phyloP scores from a whole-genome alignment of 176 grass and related monocot genomes.

The Oryza meridionalis region DNA sequence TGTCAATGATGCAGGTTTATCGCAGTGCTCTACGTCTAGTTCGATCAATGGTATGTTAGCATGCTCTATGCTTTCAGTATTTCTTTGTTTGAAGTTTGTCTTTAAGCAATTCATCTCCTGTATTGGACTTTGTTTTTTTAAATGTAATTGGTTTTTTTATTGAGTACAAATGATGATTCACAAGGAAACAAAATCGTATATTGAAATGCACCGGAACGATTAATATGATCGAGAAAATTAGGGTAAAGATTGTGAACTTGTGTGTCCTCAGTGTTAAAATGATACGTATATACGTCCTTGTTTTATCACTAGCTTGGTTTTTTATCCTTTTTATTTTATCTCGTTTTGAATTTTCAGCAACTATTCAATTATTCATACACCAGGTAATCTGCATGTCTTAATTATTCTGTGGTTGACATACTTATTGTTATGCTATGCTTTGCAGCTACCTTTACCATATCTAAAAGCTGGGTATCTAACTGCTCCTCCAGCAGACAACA shows the following conservation, averaged over 20 bases:
- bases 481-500: constrained; percentile 63
- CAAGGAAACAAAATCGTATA: neutral
- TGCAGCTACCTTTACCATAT: constrained; percentile 78
- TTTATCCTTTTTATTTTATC: neutral
- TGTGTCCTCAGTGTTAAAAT: neutral
- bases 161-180: neutral
- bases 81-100: constrained; percentile 1
- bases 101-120: neutral
- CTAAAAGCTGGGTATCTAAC: constrained; percentile 79
- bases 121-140: neutral
- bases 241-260: neutral
- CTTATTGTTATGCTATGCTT: constrained; percentile 1
- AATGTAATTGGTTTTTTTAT: neutral
- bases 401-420: constrained; percentile 3
- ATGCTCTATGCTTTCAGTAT: constrained; percentile 12
- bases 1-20: constrained; percentile 65
- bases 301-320: neutral
- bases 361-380: neutral
- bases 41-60: constrained; percentile 70
- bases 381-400: neutral
- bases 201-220: neutral
- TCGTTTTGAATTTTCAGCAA: neutral
- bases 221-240: neutral
- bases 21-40: constrained; percentile 78
- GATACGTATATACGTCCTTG: neutral